A percentile compares a stretch with the other conserved stretches of the same genome.
These are phyloP conservation scores for Cornus suecica DNA, from an alignment of 148 eudicot species.

Conservation along the genomic window DNA sequence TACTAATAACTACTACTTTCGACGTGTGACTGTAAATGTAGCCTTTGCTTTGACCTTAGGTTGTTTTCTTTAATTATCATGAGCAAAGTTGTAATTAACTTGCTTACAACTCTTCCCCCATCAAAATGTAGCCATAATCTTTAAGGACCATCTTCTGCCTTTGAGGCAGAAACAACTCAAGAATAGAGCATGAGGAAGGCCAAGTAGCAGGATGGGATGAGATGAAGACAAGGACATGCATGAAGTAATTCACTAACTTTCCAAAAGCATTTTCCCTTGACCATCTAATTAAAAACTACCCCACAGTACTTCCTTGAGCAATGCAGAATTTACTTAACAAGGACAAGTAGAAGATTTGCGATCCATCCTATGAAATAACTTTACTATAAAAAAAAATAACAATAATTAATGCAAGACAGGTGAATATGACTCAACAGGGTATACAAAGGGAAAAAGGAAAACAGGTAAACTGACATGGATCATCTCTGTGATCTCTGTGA, in stretches of 20 bases:
- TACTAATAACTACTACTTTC: too few species aligned
- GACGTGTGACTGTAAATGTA: too few species aligned
- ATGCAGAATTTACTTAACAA: background rate
- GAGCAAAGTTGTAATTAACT: too few species aligned
- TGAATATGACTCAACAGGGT: background rate
- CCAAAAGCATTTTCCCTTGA: background rate
- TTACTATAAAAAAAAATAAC: too few species aligned
- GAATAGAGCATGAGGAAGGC: background rate
- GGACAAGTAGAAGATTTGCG: background rate
- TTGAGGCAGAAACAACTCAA: background rate
- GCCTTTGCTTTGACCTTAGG: too few species aligned
- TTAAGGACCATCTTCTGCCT: background rate
- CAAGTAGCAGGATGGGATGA: background rate
- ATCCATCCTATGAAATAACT: background rate
- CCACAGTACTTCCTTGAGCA: background rate
- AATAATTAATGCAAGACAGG: conserved; percentile 1
- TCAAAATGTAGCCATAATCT: background rate
- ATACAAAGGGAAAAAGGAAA: background rate
- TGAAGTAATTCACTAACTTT: background rate
- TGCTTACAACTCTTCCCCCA: background rate
- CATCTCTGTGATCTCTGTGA: conserved; percentile 95
- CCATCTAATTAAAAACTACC: background rate
- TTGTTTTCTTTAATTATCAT: too few species aligned
- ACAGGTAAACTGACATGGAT: conserved; percentile 67
- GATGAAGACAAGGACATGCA: background rate